These are phyloP conservation scores for Diversispora eburnea DNA, from an alignment of 192 early-diverging fungal species.

Conservation along the genomic window DNA sequence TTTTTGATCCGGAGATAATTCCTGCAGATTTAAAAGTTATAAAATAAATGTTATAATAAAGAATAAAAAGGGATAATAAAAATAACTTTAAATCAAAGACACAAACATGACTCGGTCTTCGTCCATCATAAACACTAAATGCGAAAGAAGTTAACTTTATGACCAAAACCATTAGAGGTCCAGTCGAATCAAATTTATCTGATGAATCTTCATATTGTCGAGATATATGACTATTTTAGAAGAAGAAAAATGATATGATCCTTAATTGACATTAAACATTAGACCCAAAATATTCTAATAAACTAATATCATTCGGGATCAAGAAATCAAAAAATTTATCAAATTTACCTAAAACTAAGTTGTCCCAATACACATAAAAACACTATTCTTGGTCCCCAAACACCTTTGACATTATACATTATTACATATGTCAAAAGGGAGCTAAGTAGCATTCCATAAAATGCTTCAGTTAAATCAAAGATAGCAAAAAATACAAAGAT, in stretches of 20 bases:
- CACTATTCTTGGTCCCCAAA: conserved; percentile 53
- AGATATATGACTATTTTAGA: conserved; percentile 43
- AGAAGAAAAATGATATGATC: conserved; percentile 8
- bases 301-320: no score
- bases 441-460: conserved; percentile 51
- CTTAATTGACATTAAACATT: not conserved
- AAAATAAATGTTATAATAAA: not conserved
- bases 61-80: not conserved
- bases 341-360: conserved; percentile 55
- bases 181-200: conserved; percentile 76
- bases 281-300: not conserved
- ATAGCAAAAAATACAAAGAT: conserved; percentile 52
- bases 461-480: conserved; percentile 55
- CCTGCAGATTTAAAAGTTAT: conserved; percentile 30
- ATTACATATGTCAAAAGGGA: conserved; percentile 52
- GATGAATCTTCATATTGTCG: conserved; percentile 47
- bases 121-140: conserved; percentile 80
- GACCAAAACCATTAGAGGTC: conserved; percentile 92
- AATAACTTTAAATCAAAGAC: conserved; percentile 22
- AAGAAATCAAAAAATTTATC: no score
- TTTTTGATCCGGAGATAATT: conserved; percentile 64
- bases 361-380: conserved; percentile 63
- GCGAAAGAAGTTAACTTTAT: conserved; percentile 89
- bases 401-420: conserved; percentile 42
- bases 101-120: conserved; percentile 29